Evolutionary conservation across 768 basidiomycete species (phyloP).

Genomic region (Kwoniella botswanensis): DNA sequence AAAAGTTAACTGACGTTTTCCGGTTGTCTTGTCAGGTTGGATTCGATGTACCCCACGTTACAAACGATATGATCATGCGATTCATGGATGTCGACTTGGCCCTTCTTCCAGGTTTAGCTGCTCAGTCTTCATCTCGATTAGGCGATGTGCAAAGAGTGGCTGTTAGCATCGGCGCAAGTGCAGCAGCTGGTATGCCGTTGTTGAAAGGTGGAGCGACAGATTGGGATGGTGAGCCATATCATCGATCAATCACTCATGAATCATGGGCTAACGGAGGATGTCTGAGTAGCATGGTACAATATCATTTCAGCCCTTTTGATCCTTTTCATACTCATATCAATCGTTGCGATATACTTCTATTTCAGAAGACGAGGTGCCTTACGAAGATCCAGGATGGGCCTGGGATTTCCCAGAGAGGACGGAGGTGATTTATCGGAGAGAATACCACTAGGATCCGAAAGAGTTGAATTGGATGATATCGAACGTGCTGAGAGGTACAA

Average conservation of each 20-base stretch:
- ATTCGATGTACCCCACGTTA: constrained; percentile 77
- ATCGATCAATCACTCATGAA: background rate
- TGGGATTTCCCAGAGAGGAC: constrained; percentile 27
- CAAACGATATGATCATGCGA: constrained; percentile 98
- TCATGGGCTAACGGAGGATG: too few species aligned
- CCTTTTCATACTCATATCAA: constrained; percentile 71
- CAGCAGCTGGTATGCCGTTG: constrained; percentile 65
- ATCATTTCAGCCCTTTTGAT: constrained; percentile 87
- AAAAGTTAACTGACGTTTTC: background rate
- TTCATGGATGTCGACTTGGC: constrained; percentile 94
- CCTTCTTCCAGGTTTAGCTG: constrained; percentile 77
- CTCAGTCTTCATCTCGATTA: constrained; percentile 77
- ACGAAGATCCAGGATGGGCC: constrained; percentile 44
- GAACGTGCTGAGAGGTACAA: constrained; percentile 62
- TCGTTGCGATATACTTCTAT: constrained; percentile 78
- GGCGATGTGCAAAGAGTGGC: constrained; percentile 74
- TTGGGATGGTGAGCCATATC: constrained; percentile 75
- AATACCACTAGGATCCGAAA: constrained; percentile 55
- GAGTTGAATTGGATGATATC: constrained; percentile 73
- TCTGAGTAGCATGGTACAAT: constrained; percentile 81
- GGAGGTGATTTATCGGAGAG: constrained; percentile 44
- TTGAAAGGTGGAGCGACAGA: constrained; percentile 70
- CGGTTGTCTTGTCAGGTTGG: constrained; percentile 45
- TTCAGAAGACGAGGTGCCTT: constrained; percentile 66
- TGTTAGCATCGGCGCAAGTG: constrained; percentile 62